Evolutionary conservation across 306 rosid genomes (phyloP).

Genomic region (Abrus precatorius): DNA sequence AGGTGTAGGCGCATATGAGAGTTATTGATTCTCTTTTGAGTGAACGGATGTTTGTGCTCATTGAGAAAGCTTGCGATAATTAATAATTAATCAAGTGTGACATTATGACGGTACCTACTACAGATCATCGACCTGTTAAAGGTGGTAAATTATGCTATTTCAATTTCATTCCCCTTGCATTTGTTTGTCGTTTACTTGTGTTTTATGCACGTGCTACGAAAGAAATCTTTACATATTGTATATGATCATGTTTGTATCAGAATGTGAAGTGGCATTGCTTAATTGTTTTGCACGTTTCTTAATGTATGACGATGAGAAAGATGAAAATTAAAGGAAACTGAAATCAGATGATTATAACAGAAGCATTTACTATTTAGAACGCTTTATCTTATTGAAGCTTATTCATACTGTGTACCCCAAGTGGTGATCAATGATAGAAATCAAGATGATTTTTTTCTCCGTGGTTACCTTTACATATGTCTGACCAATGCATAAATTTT

Average conservation of each 20-base stretch:
- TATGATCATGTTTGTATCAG: not conserved
- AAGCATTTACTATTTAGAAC: not conserved
- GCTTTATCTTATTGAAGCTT: slow-evolving; percentile 1
- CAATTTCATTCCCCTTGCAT: slow-evolving; percentile 7
- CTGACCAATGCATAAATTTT: not conserved
- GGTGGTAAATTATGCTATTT: slow-evolving; percentile 47
- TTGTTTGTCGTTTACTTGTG: not conserved
- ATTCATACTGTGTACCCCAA: not conserved
- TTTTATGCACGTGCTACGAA: slow-evolving; percentile 1
- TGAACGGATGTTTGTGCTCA: slow-evolving; percentile 44
- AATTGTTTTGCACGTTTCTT: slow-evolving; percentile 6
- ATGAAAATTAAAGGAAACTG: not conserved
- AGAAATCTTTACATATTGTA: not conserved
- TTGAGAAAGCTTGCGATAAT: slow-evolving; percentile 50
- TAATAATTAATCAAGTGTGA: slow-evolving; percentile 74
- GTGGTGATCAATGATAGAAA: not conserved
- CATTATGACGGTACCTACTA: slow-evolving; percentile 58
- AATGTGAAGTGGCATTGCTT: not conserved
- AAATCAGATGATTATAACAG: not conserved
- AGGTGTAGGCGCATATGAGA: slow-evolving; percentile 56
- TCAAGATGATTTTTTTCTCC: not conserved
- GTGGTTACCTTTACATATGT: not conserved
- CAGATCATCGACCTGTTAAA: slow-evolving; percentile 63
- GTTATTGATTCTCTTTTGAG: slow-evolving; percentile 62
- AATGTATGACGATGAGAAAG: slow-evolving; percentile 12